Evolutionary conservation across 306 rosid species (phyloP).

Genomic region (Lathyrus aphaca): DNA sequence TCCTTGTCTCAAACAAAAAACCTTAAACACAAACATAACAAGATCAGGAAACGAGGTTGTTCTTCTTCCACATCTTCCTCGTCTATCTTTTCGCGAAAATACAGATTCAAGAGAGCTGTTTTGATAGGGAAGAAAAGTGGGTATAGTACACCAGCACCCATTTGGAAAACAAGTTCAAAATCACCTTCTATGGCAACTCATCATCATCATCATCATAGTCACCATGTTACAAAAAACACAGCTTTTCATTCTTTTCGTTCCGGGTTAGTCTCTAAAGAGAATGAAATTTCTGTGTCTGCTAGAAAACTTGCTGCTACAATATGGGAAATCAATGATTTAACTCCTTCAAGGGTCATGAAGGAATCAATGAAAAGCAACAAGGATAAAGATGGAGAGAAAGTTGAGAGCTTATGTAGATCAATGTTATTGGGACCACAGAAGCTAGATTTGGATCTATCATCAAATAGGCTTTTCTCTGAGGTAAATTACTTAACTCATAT

Average conservation of each 20-base stretch:
- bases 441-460: conserved; percentile 58
- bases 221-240: conserved; percentile 21
- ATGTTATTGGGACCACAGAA: conserved; percentile 43
- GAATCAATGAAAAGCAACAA: conserved; percentile 40
- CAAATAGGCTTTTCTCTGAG: conserved; percentile 56
- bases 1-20: conserved; percentile 48
- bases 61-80: conserved; percentile 43
- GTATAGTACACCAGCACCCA: conserved; percentile 65
- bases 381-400: conserved; percentile 48
- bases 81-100: conserved; percentile 25
- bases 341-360: conserved; percentile 48
- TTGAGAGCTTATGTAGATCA: conserved; percentile 42
- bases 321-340: conserved; percentile 72
- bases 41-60: conserved; percentile 55
- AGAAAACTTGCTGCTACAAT: conserved; percentile 78
- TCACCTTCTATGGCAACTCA: conserved; percentile 29
- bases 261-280: conserved; percentile 38
- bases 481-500: conserved; percentile 46
- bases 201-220: conserved; percentile 15
- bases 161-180: conserved; percentile 56
- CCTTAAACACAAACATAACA: conserved; percentile 27
- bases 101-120: conserved; percentile 51
- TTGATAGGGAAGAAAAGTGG: conserved; percentile 53
- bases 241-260: conserved; percentile 28
- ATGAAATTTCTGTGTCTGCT: conserved; percentile 60